Conservation (phyloP, 129 eudicot species). For the Tanacetum coccineum region DNA sequence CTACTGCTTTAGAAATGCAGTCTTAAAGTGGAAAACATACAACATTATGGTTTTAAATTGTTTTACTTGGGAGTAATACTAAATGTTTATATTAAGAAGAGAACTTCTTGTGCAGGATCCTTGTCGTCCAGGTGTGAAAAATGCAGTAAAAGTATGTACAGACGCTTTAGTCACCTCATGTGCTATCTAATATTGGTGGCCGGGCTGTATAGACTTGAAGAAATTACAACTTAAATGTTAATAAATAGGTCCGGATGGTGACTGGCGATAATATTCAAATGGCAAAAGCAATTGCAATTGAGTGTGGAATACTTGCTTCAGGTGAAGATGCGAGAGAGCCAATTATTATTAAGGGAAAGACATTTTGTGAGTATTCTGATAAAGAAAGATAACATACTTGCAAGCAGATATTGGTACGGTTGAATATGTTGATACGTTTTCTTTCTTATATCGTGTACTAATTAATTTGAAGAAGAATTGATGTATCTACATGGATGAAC, state of each 20-base stretch:
- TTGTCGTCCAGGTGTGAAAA: slow-evolving; percentile 95
- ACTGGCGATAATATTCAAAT: slow-evolving; percentile 93
- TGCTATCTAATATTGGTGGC: too few species aligned
- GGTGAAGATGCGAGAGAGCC: slow-evolving; percentile 54
- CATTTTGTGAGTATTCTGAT: slow-evolving; percentile 73
- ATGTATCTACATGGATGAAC: not conserved
- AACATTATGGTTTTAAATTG: not conserved
- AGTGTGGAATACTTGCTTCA: slow-evolving; percentile 76
- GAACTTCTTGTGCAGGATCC: too few species aligned
- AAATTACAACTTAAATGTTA: not conserved
- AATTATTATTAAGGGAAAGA: slow-evolving; percentile 65
- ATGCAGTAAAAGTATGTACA: slow-evolving; percentile 76
- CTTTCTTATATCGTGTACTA: not conserved
- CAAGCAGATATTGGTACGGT: slow-evolving; percentile 50
- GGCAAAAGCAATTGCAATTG: slow-evolving; percentile 90
- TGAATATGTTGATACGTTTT: slow-evolving; percentile 4
- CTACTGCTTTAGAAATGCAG: not conserved
- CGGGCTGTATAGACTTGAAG: not conserved
- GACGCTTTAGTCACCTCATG: not conserved
- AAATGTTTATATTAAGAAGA: too few species aligned
- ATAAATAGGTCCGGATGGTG: slow-evolving; percentile 84
- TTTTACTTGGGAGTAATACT: too few species aligned
- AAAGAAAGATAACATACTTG: slow-evolving; percentile 69
- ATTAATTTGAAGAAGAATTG: not conserved
- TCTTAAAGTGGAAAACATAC: slow-evolving; percentile 6